phyloP scores from a whole-genome alignment of 2,329 filamentous ascomycete species.

The Trematosphaeria pertusa region DNA sequence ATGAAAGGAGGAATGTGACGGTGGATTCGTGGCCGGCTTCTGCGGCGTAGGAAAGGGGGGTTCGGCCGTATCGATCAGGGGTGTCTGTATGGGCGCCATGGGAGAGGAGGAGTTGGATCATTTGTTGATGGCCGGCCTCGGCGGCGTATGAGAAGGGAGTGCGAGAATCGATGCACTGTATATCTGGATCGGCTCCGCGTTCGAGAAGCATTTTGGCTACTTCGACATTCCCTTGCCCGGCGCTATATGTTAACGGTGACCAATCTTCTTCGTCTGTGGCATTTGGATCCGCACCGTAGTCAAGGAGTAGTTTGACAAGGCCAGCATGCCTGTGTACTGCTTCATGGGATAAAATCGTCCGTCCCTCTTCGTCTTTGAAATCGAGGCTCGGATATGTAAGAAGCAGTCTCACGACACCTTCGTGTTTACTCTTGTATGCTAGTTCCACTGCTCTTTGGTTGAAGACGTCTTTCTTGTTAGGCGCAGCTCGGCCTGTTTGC shows the following conservation, averaged over 20 bases:
- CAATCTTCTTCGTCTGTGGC: background rate
- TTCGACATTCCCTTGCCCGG: background rate
- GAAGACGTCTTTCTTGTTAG: background rate
- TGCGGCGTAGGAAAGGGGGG: conserved; percentile 2
- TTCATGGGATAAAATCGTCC: conserved; percentile 1
- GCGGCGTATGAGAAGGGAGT: conserved; percentile 4
- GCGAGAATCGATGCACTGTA: background rate
- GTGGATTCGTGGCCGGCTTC: background rate
- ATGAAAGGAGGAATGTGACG: background rate
- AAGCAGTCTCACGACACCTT: background rate
- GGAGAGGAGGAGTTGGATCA: background rate
- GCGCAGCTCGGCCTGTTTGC: background rate
- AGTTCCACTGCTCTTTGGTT: background rate
- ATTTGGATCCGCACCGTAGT: conserved; percentile 1
- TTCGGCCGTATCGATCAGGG: background rate
- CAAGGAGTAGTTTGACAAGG: background rate
- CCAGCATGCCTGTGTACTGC: background rate
- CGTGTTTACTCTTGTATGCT: background rate
- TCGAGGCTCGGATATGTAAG: conserved; percentile 2
- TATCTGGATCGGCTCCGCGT: background rate
- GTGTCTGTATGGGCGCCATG: background rate
- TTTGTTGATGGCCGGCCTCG: background rate
- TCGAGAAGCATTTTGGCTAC: conserved; percentile 4
- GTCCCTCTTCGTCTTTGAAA: conserved; percentile 1
- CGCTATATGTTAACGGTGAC: background rate